phyloP scores from a whole-genome alignment of 2,329 filamentous ascomycete genomes.

The Colletotrichum salicis region DNA sequence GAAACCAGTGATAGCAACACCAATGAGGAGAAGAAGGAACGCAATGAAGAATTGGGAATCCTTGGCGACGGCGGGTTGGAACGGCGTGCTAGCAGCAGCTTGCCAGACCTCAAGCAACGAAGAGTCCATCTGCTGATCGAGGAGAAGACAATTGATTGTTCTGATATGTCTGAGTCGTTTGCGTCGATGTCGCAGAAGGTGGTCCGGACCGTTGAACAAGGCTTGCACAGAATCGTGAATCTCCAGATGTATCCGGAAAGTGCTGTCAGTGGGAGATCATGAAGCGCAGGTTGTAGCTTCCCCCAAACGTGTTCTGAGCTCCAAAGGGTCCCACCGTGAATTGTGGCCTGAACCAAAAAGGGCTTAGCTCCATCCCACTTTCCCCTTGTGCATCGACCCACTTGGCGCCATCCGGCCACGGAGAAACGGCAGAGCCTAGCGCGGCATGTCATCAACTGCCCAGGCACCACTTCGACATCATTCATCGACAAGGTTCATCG shows the following conservation, averaged over 20 bases:
- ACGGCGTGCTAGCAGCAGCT: slow-evolving; percentile 88
- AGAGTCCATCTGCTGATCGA: slow-evolving; percentile 69
- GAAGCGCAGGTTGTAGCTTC: slow-evolving; percentile 25
- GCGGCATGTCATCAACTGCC: slow-evolving; percentile 32
- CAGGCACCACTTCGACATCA: slow-evolving; percentile 29
- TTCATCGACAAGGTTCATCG: slow-evolving; percentile 15
- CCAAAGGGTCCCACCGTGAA: slow-evolving; percentile 41
- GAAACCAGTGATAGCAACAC: slow-evolving; percentile 77
- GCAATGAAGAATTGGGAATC: slow-evolving; percentile 84
- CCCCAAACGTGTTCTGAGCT: slow-evolving; percentile 37
- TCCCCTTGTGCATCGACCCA: slow-evolving; percentile 43
- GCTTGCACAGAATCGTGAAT: neutral
- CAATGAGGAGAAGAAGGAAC: slow-evolving; percentile 78
- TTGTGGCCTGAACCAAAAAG: slow-evolving; percentile 47
- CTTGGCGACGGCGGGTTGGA: slow-evolving; percentile 83
- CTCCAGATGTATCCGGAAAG: neutral
- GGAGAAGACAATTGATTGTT: neutral
- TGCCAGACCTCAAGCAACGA: slow-evolving; percentile 93
- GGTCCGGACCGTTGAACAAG: neutral
- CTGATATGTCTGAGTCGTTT: neutral
- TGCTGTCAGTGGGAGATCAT: slow-evolving; percentile 21
- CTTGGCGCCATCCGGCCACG: slow-evolving; percentile 21
- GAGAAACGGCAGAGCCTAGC: slow-evolving; percentile 34
- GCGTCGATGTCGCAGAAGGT: neutral
- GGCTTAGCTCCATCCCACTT: slow-evolving; percentile 45